Conservation (phyloP, 1,284 basidiomycete genomes). For the Naganishia sp. region DNA sequence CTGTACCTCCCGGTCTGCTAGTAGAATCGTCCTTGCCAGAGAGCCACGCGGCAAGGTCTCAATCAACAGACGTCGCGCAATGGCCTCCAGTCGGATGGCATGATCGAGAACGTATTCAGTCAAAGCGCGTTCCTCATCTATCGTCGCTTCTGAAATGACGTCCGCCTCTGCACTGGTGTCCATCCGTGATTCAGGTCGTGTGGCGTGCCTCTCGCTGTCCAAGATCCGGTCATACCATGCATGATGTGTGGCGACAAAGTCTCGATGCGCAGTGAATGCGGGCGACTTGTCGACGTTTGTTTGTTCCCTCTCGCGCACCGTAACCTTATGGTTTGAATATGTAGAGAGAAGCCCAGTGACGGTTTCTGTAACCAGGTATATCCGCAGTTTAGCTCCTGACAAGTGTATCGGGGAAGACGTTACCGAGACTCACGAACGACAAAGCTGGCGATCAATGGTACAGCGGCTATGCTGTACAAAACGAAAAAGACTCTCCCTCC, state of each 20-base stretch:
- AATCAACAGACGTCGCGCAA: constrained; percentile 26
- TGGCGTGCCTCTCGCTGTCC: neutral
- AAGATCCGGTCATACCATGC: constrained; percentile 37
- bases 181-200: neutral
- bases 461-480: constrained; percentile 54
- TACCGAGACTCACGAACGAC: constrained; percentile 49
- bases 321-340: constrained; percentile 37
- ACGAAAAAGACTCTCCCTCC: constrained; percentile 52
- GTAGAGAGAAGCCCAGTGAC: constrained; percentile 38
- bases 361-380: constrained; percentile 28
- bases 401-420: neutral
- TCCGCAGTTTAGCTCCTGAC: neutral
- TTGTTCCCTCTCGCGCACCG: constrained; percentile 34
- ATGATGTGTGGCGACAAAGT: constrained; percentile 45
- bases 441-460: constrained; percentile 56
- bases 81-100: constrained; percentile 22
- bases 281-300: constrained; percentile 37
- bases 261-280: constrained; percentile 48
- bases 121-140: constrained; percentile 25
- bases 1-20: constrained; percentile 44
- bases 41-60: constrained; percentile 34
- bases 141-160: constrained; percentile 27
- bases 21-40: constrained; percentile 37
- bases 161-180: constrained; percentile 1
- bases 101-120: constrained; percentile 10